phyloP scores from a whole-genome alignment of 2,329 filamentous ascomycete species.

The Tolypocladium amazonense region DNA sequence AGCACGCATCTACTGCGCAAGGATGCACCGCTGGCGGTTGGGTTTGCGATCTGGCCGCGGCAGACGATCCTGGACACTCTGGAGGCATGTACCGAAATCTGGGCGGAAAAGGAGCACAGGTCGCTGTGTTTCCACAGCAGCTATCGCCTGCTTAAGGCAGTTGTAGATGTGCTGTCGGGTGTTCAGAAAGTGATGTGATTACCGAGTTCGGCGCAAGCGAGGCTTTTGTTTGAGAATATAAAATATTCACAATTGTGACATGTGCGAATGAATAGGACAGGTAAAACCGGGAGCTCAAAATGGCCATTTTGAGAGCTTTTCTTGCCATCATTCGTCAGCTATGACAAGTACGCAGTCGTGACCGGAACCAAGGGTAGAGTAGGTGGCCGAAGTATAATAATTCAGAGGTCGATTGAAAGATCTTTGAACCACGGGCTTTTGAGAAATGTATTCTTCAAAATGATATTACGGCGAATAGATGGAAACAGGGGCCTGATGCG shows the following conservation, averaged over 20 bases:
- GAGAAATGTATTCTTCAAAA: not conserved
- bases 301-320: not conserved
- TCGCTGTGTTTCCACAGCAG: constrained; percentile 2
- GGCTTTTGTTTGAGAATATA: not conserved
- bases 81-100: constrained; percentile 3
- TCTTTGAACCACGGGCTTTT: not conserved
- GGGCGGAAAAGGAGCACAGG: constrained; percentile 1
- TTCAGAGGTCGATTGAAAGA: not conserved
- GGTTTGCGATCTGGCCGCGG: constrained; percentile 2
- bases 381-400: not conserved
- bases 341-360: not conserved
- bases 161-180: not conserved
- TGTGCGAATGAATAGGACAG: too few relatives aligned
- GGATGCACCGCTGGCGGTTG: constrained; percentile 4
- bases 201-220: not conserved
- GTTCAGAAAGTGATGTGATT: not conserved
- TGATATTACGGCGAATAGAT: too few relatives aligned
- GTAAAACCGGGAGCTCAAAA: too few relatives aligned
- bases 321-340: not conserved
- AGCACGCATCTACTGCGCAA: constrained; percentile 4
- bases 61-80: constrained; percentile 6
- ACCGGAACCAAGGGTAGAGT: not conserved
- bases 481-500: not conserved
- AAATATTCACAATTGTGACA: not conserved
- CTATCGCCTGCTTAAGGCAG: not conserved